Evolutionary conservation across 495 filamentous ascomycete species (phyloP).

Genomic region (Penicillium mononematosum): DNA sequence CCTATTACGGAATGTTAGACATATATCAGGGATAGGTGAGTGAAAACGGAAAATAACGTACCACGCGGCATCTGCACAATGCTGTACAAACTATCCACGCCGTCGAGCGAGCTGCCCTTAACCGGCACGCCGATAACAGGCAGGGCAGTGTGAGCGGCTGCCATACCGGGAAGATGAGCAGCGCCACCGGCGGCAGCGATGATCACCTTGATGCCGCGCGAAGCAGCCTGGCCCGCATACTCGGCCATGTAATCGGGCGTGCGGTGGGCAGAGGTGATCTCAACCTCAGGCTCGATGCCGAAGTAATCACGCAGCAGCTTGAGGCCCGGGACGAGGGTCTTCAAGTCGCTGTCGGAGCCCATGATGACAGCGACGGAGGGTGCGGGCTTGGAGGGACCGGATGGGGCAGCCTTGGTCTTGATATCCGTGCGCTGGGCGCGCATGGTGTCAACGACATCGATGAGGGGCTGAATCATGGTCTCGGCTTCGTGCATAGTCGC

Average conservation of each 20-base stretch:
- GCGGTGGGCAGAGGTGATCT: slow-evolving; percentile 92
- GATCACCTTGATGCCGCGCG: slow-evolving; percentile 77
- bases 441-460: slow-evolving; percentile 63
- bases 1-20: slow-evolving; percentile 39
- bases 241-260: slow-evolving; percentile 80
- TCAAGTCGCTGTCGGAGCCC: slow-evolving; percentile 93
- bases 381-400: slow-evolving; percentile 35
- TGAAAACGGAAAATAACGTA: slow-evolving; percentile 26
- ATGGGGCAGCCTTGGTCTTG: slow-evolving; percentile 40
- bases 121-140: slow-evolving; percentile 94
- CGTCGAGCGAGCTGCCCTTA: slow-evolving; percentile 81
- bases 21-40: not conserved
- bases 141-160: slow-evolving; percentile 77
- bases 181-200: slow-evolving; percentile 94
- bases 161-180: slow-evolving; percentile 91
- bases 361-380: slow-evolving; percentile 83
- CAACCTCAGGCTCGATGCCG: slow-evolving; percentile 68
- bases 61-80: slow-evolving; percentile 91
- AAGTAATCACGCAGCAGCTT: slow-evolving; percentile 71
- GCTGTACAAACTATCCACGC: slow-evolving; percentile 82
- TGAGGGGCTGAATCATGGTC: slow-evolving; percentile 62
- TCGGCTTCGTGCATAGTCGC: slow-evolving; percentile 71
- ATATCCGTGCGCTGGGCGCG: slow-evolving; percentile 55
- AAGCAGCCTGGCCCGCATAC: slow-evolving; percentile 67
- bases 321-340: slow-evolving; percentile 71